Evolutionary conservation across 2,329 filamentous ascomycete species (phyloP).

Genomic region (Lachnellula subtilissima): DNA sequence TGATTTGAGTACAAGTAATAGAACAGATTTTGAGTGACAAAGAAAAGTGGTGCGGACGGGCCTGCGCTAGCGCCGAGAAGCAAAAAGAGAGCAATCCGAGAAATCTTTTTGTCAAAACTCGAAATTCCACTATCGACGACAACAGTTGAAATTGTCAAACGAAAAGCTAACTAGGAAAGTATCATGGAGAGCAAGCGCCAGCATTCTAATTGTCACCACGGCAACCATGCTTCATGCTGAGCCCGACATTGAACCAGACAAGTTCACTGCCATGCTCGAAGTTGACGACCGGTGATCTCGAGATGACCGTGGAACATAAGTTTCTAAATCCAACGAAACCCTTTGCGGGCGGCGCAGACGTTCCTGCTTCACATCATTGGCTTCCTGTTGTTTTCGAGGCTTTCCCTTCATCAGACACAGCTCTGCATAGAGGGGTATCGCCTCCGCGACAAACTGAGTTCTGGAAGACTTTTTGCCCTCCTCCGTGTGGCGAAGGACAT

Average conservation of each 20-base stretch:
- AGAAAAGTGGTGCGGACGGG: neutral
- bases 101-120: neutral
- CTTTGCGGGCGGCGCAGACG: neutral
- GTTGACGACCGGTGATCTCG: neutral
- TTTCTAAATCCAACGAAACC: neutral
- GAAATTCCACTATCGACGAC: neutral
- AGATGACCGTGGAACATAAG: neutral
- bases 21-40: neutral
- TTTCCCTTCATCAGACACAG: neutral
- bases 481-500: constrained; percentile 17
- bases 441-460: neutral
- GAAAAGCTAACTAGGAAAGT: neutral
- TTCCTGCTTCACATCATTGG: neutral
- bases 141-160: neutral
- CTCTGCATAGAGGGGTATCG: neutral
- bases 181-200: neutral
- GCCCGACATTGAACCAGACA: too few relatives aligned
- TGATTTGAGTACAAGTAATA: neutral
- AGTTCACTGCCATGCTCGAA: too few relatives aligned
- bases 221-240: neutral
- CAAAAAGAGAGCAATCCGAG: neutral
- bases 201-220: neutral
- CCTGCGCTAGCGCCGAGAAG: neutral
- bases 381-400: neutral
- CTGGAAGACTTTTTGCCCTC: constrained; percentile 1